Percentiles rank a stretch among this genome's conserved stretches.
phyloP scores from a whole-genome alignment of 768 basidiomycete species.

The Suillus clintonianus region DNA sequence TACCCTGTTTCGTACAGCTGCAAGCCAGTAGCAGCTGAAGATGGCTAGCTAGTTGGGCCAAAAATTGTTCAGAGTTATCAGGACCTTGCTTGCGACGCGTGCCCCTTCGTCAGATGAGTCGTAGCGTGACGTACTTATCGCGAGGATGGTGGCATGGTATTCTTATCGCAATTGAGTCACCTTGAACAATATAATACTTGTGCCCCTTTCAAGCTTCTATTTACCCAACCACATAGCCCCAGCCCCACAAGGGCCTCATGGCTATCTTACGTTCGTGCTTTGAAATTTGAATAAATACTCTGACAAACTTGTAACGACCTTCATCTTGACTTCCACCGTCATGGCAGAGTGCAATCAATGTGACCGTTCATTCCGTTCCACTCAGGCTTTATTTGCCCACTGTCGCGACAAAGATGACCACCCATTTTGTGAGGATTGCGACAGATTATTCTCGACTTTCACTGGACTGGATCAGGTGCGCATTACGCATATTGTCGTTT shows the following conservation, averaged over 20 bases:
- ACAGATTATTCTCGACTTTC: conserved; percentile 17
- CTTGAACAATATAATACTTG: not conserved
- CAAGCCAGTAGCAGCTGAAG: not conserved
- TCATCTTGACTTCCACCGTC: not conserved
- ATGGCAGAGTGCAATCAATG: conserved; percentile 1
- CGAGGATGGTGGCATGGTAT: not conserved
- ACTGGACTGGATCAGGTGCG: conserved; percentile 15
- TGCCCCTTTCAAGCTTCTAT: not conserved
- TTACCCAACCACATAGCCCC: not conserved
- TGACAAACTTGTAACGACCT: not conserved
- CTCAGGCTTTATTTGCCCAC: conserved; percentile 20
- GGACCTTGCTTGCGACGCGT: not conserved
- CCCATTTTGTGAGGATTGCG: conserved; percentile 18
- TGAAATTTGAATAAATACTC: not conserved
- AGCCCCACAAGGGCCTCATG: not conserved
- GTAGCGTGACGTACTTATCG: not conserved
- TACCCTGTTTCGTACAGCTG: not conserved
- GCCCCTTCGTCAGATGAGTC: not conserved
- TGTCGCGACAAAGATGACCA: conserved; percentile 19
- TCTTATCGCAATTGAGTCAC: not conserved
- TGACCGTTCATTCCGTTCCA: not conserved
- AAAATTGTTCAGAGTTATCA: not conserved
- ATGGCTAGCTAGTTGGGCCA: not conserved
- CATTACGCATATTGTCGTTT: too few relatives aligned
- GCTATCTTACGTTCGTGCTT: not conserved